These are phyloP conservation scores for Cudoniella acicularis DNA, from an alignment of 495 filamentous ascomycete species.

Conservation along the genomic window DNA sequence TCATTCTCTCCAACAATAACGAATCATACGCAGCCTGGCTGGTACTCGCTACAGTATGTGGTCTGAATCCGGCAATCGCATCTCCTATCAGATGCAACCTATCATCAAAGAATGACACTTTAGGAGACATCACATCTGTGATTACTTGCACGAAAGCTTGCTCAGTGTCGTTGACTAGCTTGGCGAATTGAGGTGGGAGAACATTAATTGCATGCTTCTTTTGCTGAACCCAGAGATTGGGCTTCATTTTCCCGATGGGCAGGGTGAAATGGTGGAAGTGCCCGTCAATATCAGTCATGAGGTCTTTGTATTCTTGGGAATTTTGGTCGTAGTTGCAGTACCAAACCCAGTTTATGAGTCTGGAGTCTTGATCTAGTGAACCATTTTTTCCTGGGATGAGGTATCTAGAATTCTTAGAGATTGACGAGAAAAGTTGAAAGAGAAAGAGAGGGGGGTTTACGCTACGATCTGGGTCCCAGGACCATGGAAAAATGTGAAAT, in stretches of 20 bases:
- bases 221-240: constrained; percentile 42
- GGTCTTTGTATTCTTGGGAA: constrained; percentile 40
- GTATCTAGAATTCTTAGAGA: constrained; percentile 32
- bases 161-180: constrained; percentile 43
- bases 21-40: constrained; percentile 48
- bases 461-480: not conserved
- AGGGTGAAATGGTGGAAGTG: constrained; percentile 42
- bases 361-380: constrained; percentile 39
- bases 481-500: not conserved
- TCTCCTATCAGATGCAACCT: constrained; percentile 54
- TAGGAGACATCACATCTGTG: constrained; percentile 45
- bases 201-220: constrained; percentile 33
- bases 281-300: constrained; percentile 52
- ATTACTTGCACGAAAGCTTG: constrained; percentile 53
- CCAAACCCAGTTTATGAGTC: constrained; percentile 56
- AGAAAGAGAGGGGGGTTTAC: not conserved
- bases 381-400: constrained; percentile 50
- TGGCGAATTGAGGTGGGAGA: constrained; percentile 50
- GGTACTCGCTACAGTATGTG: constrained; percentile 51
- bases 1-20: constrained; percentile 39
- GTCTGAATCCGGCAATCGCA: constrained; percentile 52
- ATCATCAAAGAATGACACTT: constrained; percentile 41
- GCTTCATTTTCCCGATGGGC: constrained; percentile 42
- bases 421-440: not conserved
- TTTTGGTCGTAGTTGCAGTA: constrained; percentile 49